Evolutionary conservation across 164 flowering plant species (phyloP).

Genomic region (Stephania japonica): DNA sequence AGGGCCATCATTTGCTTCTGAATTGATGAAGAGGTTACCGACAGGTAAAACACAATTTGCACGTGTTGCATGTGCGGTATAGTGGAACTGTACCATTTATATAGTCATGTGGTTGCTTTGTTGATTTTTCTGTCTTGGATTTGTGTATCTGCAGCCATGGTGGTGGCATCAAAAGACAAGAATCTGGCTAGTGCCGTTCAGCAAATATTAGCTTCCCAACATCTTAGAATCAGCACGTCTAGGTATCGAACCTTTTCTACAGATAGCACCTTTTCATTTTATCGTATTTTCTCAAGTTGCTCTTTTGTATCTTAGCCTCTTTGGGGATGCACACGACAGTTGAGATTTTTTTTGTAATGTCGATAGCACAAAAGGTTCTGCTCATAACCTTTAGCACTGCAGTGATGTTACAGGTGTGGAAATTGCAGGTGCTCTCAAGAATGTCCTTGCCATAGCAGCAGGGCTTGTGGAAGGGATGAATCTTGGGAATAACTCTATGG

Average conservation of each 20-base stretch:
- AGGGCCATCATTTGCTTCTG: constrained; percentile 92
- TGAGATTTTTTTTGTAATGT: neutral
- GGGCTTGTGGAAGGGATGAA: constrained; percentile 95
- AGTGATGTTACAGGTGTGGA: constrained; percentile 99
- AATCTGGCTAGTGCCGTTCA: constrained; percentile 77
- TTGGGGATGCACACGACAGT: neutral
- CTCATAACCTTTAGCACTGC: constrained; percentile 58
- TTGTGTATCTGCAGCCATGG: constrained; percentile 65
- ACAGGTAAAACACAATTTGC: constrained; percentile 47
- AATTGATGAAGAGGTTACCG: constrained; percentile 85
- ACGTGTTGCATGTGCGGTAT: neutral
- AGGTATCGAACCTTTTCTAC: constrained; percentile 35
- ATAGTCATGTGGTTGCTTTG: neutral
- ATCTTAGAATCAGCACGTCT: constrained; percentile 83
- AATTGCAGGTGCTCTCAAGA: constrained; percentile 98
- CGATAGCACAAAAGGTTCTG: constrained; percentile 11
- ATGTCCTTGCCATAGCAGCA: constrained; percentile 97
- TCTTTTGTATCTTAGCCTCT: constrained; percentile 1
- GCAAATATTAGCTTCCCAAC: constrained; percentile 76
- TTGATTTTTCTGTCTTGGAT: constrained; percentile 8
- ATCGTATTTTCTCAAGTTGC: constrained; percentile 1
- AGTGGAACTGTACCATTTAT: neutral
- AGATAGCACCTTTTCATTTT: neutral
- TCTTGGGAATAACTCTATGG: constrained; percentile 95
- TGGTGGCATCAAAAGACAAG: constrained; percentile 89